Evolutionary conservation across 1,139 yeast genomes (phyloP), one percentile per base, ranked within the genome.

Genomic region (Blastobotrys arbuscula): DNA sequence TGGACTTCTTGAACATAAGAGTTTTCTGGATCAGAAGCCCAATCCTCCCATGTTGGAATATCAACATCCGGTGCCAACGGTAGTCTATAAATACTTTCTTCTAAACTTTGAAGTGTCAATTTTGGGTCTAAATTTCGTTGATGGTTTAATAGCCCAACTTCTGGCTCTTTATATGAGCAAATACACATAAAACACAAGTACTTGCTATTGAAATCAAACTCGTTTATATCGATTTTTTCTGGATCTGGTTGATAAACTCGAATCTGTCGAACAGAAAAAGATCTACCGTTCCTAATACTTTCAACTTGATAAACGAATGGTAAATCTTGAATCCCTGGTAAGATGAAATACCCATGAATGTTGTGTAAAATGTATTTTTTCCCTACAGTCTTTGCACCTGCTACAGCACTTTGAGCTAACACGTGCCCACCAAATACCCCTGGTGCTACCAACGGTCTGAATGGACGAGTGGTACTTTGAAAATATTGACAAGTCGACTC

Each of bases 361-460:
- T 43, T 46, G 38, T 50, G 53, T 15, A 50, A 24, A 26, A 60
- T 52, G 37, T 55, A 61, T 13, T 52, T 52, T 9, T 44, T 43
- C 6, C 55, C 58, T 1, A 59, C 58, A 2, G 68, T 63, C 20
- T 49, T 50, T 10, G 63, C 55, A 1, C 65, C 68, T 5, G 60
- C 67, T 15, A 54, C 52, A 1, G 59, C 58, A 4, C 60, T 53
- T 47, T 64, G 68, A 4, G 61, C 68, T 18, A 64, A 51, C 0
- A 64, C 66, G 47, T 64, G 68, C 30, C 68, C 68, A 6, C 66
- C 65, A 55, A 62, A 62, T 9, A 59, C 63, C 9, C 65, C 65
- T 1, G 60, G 60, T 13, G 65, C 63, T 16, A 53, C 53, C 13
- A 53, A 44, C 2, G 65, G 64, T 18, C 54, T 53, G 50, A 56